Base-by-base conservation (phyloP, 2,329 filamentous ascomycete genomes). In the Monosporascus sp. region DNA sequence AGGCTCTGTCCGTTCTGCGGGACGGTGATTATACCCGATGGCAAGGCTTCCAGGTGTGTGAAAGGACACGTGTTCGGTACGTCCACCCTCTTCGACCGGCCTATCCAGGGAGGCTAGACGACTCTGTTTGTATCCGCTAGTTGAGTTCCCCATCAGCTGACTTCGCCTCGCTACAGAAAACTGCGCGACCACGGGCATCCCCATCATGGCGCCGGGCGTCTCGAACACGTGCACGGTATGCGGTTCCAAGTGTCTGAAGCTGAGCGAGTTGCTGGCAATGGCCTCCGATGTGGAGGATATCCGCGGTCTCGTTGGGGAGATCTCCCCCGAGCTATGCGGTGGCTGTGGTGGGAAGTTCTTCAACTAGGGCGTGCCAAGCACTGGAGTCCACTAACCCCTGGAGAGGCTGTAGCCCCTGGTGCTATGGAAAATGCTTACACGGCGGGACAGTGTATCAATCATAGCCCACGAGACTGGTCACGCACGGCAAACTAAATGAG, bases 161-260 rank as follows among this genome's bases (percentile, higher is more conserved):
- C 44, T 3, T 47, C 14, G 20, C 5, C 8, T 8, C 20, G 11
- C 9, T 35, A 35, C 27, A 80, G 78, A 76, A n/a, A 76, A 72
- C 1, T 84, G 81, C 55, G 76, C 77, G 0, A 74, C 77, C 1
- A 81, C 78, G 0, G 78, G 79, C 1, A 65, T 84, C 7, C 76
- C 80, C 14, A 80, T 85, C 56, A 69, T 80, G 54, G 74, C 72
- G 2, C 81, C 81, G 0, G 78, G 77, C 3, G 72, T 78, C 47
- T 82, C 80, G 0, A 71, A 75, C 37, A 74, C 76, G 3, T 85
- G 81, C 51, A 78, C 76, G 20, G 77, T 84, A 2, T 85, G 81
- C 58, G 76, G 75, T 17, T 65, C 74, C 26, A 74, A 80, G 24
- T 81, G 78, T 7, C 70, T 84, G 20, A 72, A 74, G 46, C 64